Base-by-base conservation (phyloP, 208 protist genomes). In the Acanthamoeba lenticulata region DNA sequence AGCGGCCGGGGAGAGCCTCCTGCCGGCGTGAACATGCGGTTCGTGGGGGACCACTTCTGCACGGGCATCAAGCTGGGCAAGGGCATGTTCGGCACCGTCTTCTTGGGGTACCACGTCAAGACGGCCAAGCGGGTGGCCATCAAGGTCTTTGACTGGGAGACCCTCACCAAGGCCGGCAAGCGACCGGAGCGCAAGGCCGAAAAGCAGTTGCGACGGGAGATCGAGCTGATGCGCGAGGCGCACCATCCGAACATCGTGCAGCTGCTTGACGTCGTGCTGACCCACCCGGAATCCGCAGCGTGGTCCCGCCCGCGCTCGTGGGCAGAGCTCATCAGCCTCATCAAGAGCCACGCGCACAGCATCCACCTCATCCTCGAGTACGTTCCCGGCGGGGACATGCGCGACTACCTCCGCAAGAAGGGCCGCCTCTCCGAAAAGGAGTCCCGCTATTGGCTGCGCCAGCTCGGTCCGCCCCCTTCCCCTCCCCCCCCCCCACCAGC, bases 331-430 rank as follows among this genome's bases (percentile, higher is more conserved):
- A 74, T 74, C 29, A 36, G 65, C 65, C 65, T 74, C 34, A 74
- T 42, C 85, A 72, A 45, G 85, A 91, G 9, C 65, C 65, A 74
- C 34, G 65, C 34, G 13, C 65, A 74, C 65, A 42, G 36, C 29
- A 86, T 86, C 17, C 40, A 86, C 47, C 47, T 86, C n/a, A 86
- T 86, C 40, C 40, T 86, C n/a, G 77, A 86, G 29, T 86, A 86
- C 47, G 77, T 86, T 36, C 44, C 24, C 7, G 77, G 77, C 5
- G 77, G 77, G 5, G 77, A 86, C 34, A 86, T 86, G 77, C 44
- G 77, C 77, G 44, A 86, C n/a, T 86, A 86, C 27, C 47, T 86
- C n/a, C 40, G 47, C 44, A 86, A 86, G 47, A 47, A 55, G 47
- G 77, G 77, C 9, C 21, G 44, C 11, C 77, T 86, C 19, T 38